Evolutionary conservation across 805 yeast genomes (phyloP).

Genomic region (Teunomyces stri): DNA sequence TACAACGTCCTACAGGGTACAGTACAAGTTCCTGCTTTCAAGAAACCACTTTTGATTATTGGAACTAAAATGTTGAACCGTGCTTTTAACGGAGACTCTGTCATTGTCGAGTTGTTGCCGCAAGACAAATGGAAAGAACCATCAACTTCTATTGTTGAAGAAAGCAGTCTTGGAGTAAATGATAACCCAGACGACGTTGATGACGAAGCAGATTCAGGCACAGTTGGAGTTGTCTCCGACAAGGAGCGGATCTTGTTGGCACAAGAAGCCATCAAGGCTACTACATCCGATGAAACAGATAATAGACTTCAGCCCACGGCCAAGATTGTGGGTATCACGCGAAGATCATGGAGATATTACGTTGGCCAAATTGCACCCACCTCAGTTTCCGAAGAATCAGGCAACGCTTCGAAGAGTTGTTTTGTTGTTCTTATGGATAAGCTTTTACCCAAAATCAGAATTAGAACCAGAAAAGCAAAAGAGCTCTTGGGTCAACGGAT

Average conservation of each 20-base stretch:
- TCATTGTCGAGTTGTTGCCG: slow-evolving; percentile 86
- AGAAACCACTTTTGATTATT: slow-evolving; percentile 74
- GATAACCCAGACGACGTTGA: slow-evolving; percentile 57
- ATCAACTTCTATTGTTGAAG: slow-evolving; percentile 75
- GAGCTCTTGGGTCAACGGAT: slow-evolving; percentile 86
- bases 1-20: slow-evolving; percentile 89
- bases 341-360: slow-evolving; percentile 93
- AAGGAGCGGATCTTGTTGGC: slow-evolving; percentile 70
- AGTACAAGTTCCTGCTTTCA: slow-evolving; percentile 65
- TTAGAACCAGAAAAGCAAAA: slow-evolving; percentile 80
- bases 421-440: slow-evolving; percentile 88
- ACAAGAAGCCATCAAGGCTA: slow-evolving; percentile 70
- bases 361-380: slow-evolving; percentile 90
- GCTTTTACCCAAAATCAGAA: slow-evolving; percentile 80
- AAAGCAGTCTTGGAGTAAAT: slow-evolving; percentile 57
- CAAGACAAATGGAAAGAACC: slow-evolving; percentile 86
- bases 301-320: slow-evolving; percentile 85
- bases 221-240: slow-evolving; percentile 50
- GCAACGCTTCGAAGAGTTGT: slow-evolving; percentile 72
- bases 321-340: slow-evolving; percentile 78
- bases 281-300: slow-evolving; percentile 36
- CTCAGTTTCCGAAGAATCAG: slow-evolving; percentile 54
- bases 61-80: slow-evolving; percentile 88
- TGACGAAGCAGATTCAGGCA: slow-evolving; percentile 10
- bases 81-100: slow-evolving; percentile 88